Conservation (phyloP, 129 eudicot genomes). For the Erigeron canadensis region DNA sequence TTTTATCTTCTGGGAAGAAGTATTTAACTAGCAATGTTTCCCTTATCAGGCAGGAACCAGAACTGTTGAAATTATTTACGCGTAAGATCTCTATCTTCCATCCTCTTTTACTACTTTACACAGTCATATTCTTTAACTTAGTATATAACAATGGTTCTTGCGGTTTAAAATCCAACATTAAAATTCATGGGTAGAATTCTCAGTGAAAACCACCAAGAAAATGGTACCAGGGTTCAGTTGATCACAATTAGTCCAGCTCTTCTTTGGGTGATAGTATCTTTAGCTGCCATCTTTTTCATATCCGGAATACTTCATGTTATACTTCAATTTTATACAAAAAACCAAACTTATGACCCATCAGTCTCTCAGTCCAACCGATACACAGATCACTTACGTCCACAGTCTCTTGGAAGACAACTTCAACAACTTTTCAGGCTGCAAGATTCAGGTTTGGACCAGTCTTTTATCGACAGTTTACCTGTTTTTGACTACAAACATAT, state of each 20-base stretch:
- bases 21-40: constrained; percentile 12
- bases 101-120: neutral
- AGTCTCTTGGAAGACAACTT: constrained; percentile 52
- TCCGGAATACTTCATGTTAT: constrained; percentile 44
- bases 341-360: constrained; percentile 28
- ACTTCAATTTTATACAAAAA: constrained; percentile 26
- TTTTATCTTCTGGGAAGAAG: constrained; percentile 15
- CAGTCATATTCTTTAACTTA: neutral
- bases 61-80: constrained; percentile 1
- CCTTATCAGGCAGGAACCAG: constrained; percentile 22
- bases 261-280: constrained; percentile 40
- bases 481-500: constrained; percentile 45
- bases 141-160: neutral
- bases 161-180: constrained; percentile 2
- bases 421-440: constrained; percentile 61
- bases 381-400: constrained; percentile 31
- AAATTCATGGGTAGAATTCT: constrained; percentile 22
- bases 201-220: constrained; percentile 18
- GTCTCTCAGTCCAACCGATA: constrained; percentile 36
- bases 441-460: constrained; percentile 65
- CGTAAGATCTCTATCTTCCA: neutral
- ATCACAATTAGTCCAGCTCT: constrained; percentile 41
- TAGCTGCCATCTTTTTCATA: constrained; percentile 48
- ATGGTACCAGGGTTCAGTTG: constrained; percentile 7
- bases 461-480: constrained; percentile 51